Conservation (phyloP, 139 green algal genomes). For the Asterochloris sp. region DNA sequence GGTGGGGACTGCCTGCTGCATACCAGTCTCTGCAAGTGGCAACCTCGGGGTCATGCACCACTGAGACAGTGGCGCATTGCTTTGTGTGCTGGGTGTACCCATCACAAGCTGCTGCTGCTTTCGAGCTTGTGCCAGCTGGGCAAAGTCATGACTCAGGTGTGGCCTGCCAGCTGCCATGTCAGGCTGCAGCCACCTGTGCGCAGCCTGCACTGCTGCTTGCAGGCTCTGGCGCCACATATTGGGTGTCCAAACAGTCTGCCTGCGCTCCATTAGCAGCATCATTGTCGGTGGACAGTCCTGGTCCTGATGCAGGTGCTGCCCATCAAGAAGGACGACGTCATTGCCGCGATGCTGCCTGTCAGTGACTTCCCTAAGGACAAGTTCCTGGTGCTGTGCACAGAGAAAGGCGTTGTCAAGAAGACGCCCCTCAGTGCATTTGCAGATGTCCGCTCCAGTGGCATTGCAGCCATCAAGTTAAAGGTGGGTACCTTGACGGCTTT, state of each 20-base stretch:
- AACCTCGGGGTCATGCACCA: not conserved
- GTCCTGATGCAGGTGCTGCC: conserved; percentile 51
- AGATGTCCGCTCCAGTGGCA: conserved; percentile 22
- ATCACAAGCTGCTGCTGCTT: too few relatives aligned
- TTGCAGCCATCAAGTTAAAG: conserved; percentile 47
- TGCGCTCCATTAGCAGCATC: too few relatives aligned
- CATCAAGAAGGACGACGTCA: conserved; percentile 32
- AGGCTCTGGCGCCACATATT: not conserved
- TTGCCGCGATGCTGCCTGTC: conserved; percentile 60
- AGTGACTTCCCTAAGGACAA: conserved; percentile 21
- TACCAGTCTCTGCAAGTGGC: too few relatives aligned
- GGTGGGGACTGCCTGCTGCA: conserved; percentile 1
- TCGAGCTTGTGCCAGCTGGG: too few relatives aligned
- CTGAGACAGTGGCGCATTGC: not conserved
- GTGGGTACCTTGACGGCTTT: not conserved
- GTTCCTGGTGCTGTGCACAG: conserved; percentile 61
- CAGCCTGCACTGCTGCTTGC: not conserved
- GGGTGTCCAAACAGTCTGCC: too few relatives aligned
- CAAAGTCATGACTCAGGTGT: too few relatives aligned
- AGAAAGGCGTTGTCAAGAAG: conserved; percentile 62
- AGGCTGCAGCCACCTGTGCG: not conserved
- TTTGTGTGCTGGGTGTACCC: not conserved
- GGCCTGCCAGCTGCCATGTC: too few relatives aligned
- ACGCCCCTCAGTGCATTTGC: conserved; percentile 48
- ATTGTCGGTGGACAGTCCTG: not conserved